Conservation (phyloP, 2,329 filamentous ascomycete species). For the Colletotrichum sp. region DNA sequence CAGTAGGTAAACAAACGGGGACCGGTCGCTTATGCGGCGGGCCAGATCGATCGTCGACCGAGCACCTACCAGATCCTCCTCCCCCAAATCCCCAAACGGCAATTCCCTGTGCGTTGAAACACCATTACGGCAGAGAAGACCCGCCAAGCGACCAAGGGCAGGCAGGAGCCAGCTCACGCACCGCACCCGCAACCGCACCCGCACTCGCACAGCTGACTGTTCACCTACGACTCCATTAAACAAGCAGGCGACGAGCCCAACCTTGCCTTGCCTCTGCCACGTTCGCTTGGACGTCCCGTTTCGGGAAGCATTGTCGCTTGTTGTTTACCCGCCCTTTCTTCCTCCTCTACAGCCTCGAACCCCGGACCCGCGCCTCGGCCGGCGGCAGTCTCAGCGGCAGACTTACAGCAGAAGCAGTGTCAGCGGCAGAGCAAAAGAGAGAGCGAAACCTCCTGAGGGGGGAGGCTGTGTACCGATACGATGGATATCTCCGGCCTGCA, state of each 20-base stretch:
- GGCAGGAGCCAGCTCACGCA: conserved; percentile 8
- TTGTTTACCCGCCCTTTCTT: neutral
- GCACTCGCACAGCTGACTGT: neutral
- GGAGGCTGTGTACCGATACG: neutral
- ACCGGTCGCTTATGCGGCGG: neutral
- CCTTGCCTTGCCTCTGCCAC: neutral
- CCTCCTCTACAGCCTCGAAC: neutral
- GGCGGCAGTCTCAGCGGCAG: neutral
- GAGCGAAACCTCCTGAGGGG: neutral
- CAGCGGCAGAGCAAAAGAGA: neutral
- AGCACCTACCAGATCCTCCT: neutral
- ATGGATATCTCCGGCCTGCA: neutral
- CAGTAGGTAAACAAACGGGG: neutral
- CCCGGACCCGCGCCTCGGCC: neutral
- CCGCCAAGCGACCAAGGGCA: neutral
- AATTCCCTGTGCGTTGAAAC: conserved; percentile 17
- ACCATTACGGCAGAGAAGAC: neutral
- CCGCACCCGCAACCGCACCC: conserved; percentile 12
- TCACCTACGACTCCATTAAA: neutral
- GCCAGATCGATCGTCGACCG: neutral
- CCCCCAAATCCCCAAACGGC: neutral
- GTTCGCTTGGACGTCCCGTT: conserved; percentile 17
- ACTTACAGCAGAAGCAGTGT: neutral
- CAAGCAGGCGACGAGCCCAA: neutral
- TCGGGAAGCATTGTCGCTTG: conserved; percentile 6